Base-by-base conservation (phyloP, 371 early-diverging fungal species). In the Apophysomyces variabilis region DNA sequence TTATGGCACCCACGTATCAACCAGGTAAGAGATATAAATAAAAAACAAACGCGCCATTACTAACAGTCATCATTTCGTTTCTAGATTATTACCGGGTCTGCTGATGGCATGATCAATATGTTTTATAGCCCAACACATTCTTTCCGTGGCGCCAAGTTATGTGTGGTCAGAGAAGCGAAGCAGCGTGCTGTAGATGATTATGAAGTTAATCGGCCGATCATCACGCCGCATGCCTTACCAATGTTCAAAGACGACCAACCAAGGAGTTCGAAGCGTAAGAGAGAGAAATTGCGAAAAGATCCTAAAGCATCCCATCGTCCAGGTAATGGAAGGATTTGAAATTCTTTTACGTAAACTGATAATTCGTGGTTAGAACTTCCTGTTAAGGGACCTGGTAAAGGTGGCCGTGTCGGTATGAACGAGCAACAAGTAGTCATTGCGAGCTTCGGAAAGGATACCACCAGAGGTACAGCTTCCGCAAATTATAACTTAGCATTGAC, bases 1-100 rank as follows among this genome's bases (percentile, higher is more conserved):
- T 66, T 89, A 21, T 98, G 98, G 98, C 93, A 95, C 70, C 86
- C 92, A 14, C 85, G 83, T 39, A 78, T 96, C 72, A 94, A 97
- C 68, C 97, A 98, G 82, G 86, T 84, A 81, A 58, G 60, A 9
- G 36, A 38, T 11, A 18, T n/a, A 7, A 3, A 5, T 21, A 16
- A 41, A 5, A 41, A 0, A 11, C 45, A 26, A 50, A 32, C 18
- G 39, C 9, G 45, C n/a, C 12, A 18, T 21, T 4, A 59, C 54
- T 14, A 35, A n/a, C 38, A 0, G 32, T 37, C 18, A 35, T 26
- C 44, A 13, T 41, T 36, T 45, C 38, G 16, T 62, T 44, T 57
- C n/a, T 73, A 85, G 82, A 88, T 94, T 13, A 80, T 94, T 1
- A 86, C 87, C 0, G 93, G 95, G 11, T 90, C 88, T 35, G 85